These are phyloP conservation scores for Pistacia vera DNA, from an alignment of 345 rosid genomes.

Conservation along the genomic window DNA sequence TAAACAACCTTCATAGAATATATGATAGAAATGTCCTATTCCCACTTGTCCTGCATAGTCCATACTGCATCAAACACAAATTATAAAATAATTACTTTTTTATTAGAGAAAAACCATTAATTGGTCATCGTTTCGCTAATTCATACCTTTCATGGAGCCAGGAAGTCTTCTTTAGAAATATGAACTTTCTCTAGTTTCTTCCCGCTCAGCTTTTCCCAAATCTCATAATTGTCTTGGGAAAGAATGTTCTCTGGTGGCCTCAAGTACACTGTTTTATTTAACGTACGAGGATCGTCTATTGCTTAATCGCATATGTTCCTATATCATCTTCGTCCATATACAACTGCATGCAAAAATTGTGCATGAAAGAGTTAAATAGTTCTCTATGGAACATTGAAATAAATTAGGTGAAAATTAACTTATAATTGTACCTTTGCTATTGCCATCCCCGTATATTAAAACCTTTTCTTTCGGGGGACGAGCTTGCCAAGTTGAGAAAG, in stretches of 20 bases:
- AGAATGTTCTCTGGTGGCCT: slow-evolving; percentile 62
- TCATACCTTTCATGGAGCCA: slow-evolving; percentile 63
- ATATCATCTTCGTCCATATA: slow-evolving; percentile 75
- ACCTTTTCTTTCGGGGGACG: slow-evolving; percentile 56
- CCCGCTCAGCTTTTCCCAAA: slow-evolving; percentile 72
- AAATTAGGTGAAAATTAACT: too few relatives aligned
- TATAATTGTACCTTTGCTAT: slow-evolving; percentile 56
- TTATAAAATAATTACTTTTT: background rate
- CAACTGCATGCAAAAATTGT: slow-evolving; percentile 31
- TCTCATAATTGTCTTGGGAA: slow-evolving; percentile 52
- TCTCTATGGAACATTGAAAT: too few relatives aligned
- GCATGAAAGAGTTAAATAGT: background rate
- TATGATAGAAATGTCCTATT: slow-evolving; percentile 79
- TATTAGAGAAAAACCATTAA: background rate
- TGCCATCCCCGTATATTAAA: slow-evolving; percentile 68
- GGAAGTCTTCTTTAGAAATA: slow-evolving; percentile 51
- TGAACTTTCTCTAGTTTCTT: slow-evolving; percentile 42
- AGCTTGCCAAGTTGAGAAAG: slow-evolving; percentile 65
- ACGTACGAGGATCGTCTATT: slow-evolving; percentile 63
- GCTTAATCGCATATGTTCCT: slow-evolving; percentile 66
- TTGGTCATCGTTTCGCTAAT: background rate
- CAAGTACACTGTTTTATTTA: slow-evolving; percentile 65
- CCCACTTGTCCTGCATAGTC: slow-evolving; percentile 64
- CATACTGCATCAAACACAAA: slow-evolving; percentile 35
- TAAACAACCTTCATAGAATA: slow-evolving; percentile 82